Conservation (phyloP, 225 moss, liverwort and hornwort species). For the Marchantia polymorpha region DNA sequence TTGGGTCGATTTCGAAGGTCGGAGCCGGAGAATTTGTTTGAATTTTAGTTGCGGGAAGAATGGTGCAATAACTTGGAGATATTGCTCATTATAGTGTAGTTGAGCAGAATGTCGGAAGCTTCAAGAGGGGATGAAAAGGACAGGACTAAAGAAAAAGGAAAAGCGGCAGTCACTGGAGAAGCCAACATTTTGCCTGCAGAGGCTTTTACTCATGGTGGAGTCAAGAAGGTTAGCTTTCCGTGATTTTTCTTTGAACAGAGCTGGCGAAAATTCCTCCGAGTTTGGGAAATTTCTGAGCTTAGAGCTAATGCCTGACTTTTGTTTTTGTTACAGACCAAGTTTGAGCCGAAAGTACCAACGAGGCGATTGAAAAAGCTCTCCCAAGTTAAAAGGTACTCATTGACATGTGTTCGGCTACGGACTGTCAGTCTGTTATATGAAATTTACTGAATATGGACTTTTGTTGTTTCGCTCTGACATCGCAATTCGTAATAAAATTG, state of each 20-base stretch:
- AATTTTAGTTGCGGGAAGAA: no score
- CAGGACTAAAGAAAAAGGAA: constrained; percentile 14
- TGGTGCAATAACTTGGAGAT: no score
- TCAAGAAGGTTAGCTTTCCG: constrained; percentile 46
- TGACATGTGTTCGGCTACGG: background rate
- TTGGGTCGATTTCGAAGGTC: no score
- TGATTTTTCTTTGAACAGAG: background rate
- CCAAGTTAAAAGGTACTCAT: constrained; percentile 34
- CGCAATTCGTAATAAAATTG: no score
- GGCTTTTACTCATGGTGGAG: constrained; percentile 71
- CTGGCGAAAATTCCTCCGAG: background rate
- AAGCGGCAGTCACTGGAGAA: constrained; percentile 16
- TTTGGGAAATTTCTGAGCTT: background rate
- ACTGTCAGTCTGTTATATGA: background rate
- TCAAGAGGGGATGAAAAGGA: constrained; percentile 28
- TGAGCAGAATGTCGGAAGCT: constrained; percentile 34
- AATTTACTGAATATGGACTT: background rate
- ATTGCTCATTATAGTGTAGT: no score
- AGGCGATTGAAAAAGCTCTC: constrained; percentile 67
- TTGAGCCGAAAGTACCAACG: constrained; percentile 72
- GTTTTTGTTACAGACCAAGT: constrained; percentile 21
- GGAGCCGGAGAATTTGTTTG: no score
- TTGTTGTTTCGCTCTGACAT: background rate
- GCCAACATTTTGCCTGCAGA: constrained; percentile 32
- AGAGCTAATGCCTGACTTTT: background rate